Evolutionary conservation across 1,139 yeast species (phyloP), one percentile per base, ranked within the genome.

Genomic region (Wickerhamomyces sp.): DNA sequence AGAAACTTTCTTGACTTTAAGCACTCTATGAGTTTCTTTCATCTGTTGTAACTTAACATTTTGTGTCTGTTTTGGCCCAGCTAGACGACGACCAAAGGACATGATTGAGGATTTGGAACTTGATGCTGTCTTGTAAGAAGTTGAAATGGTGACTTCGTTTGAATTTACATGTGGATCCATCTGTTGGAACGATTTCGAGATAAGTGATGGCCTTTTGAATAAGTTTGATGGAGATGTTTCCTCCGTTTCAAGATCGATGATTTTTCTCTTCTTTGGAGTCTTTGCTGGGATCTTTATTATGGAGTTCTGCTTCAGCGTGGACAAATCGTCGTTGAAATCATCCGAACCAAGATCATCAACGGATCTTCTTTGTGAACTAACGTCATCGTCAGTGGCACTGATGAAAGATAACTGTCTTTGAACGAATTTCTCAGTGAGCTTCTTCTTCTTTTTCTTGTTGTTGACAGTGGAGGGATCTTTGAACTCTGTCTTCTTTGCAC

Each of bases 331-430:
- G 15, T 36, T 35, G 13, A 39, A 46, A 7, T 45, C 52, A 15
- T 47, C 54, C 5, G 42, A 47, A 9, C 49, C 53, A 25, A 28
- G 10, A 9, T 40, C 40, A 13, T 26, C 34, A 18, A 14, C 12
- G 14, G 31, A 25, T 28, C 33, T 31, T 4, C 19, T 19, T 11
- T 6, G 17, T 3, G 38, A 30, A 24, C 49, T 51, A 4, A 44
- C 41, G 12, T 57, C 55, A 3, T 57, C 67, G n/a, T 52, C 61
- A 21, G 35, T 31, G 16, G 66, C 63, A 25, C 61, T 62, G 37
- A 80, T 65, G 51, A 81, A 83, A 0, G 89, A 80, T 32, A 83
- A 63, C 44, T 78, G 77, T 40, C 69, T 70, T 35, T 77, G 77
- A 9, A 83, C 82, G 50, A 75, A 78, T 1, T 73, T 74, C 45